Evolutionary conservation across 768 basidiomycete species (phyloP).

Genomic region (Pulveroboletus sp.): DNA sequence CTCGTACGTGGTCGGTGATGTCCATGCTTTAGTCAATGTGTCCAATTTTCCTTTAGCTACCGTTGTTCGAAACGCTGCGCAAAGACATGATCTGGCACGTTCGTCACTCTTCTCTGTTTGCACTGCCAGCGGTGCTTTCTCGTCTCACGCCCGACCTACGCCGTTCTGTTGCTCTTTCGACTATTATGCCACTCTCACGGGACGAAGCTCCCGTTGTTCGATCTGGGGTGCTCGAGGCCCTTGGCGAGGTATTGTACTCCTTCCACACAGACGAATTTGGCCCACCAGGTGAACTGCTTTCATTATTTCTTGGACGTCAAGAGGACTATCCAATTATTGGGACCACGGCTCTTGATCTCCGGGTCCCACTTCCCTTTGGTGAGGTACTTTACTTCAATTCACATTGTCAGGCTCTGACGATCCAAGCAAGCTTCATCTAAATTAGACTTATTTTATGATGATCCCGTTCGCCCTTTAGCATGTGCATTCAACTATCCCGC

Average conservation of each 20-base stretch:
- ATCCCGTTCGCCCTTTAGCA: slow-evolving; percentile 69
- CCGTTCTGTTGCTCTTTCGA: slow-evolving; percentile 59
- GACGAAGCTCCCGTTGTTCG: slow-evolving; percentile 70
- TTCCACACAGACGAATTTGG: slow-evolving; percentile 61
- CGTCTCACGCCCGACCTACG: slow-evolving; percentile 57
- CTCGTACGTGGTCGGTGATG: slow-evolving; percentile 43
- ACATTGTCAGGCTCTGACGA: slow-evolving; percentile 3
- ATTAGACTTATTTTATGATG: slow-evolving; percentile 49
- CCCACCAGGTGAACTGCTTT: slow-evolving; percentile 69
- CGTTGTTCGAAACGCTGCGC: slow-evolving; percentile 67
- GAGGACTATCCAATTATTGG: slow-evolving; percentile 38
- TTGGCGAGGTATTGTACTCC: slow-evolving; percentile 85
- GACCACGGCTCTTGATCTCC: slow-evolving; percentile 9
- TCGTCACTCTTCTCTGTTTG: slow-evolving; percentile 81
- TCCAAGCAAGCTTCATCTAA: slow-evolving; percentile 19
- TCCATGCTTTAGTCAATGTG: not conserved
- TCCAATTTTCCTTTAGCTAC: slow-evolving; percentile 49
- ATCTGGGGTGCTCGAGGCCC: slow-evolving; percentile 73
- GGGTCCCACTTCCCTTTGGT: slow-evolving; percentile 14
- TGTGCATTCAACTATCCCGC: slow-evolving; percentile 93
- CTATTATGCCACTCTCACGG: slow-evolving; percentile 53
- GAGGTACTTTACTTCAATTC: slow-evolving; percentile 3
- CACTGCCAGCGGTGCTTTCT: slow-evolving; percentile 73
- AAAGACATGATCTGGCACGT: slow-evolving; percentile 76
- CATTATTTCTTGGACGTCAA: slow-evolving; percentile 67